A percentile compares a stretch with the other conserved stretches of the same genome.
Evolutionary conservation across 176 grass and related monocot genomes (phyloP).

Genomic region (Musa beccarii): DNA sequence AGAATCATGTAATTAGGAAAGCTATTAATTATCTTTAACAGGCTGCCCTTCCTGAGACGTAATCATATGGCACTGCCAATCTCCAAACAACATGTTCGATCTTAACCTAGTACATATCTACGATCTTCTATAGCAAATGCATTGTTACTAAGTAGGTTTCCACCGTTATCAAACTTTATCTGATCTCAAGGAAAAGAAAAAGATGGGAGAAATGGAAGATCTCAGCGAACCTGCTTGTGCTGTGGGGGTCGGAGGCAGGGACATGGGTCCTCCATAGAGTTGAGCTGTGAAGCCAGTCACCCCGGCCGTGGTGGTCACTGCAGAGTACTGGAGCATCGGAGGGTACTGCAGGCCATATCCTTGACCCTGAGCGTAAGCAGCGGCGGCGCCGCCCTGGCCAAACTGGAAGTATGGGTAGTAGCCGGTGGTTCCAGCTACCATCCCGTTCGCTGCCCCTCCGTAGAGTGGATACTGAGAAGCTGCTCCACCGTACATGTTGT

Average conservation of each 20-base stretch:
- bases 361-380: slow-evolving; percentile 1
- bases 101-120: too few species aligned
- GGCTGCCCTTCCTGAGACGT: too few species aligned
- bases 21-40: too few species aligned
- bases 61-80: too few species aligned
- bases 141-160: too few species aligned
- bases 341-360: slow-evolving; percentile 18
- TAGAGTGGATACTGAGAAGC: slow-evolving; percentile 15
- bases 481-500: slow-evolving; percentile 19
- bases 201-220: background rate
- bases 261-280: slow-evolving; percentile 13
- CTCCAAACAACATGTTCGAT: too few species aligned
- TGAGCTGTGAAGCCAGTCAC: slow-evolving; percentile 7
- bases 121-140: too few species aligned
- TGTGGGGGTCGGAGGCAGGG: background rate
- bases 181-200: too few species aligned
- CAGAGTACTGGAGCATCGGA: slow-evolving; percentile 17
- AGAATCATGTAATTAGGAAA: too few species aligned
- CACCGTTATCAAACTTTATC: too few species aligned
- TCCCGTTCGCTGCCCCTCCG: slow-evolving; percentile 12
- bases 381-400: background rate
- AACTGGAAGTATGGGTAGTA: slow-evolving; percentile 26
- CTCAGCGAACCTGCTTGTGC: slow-evolving; percentile 16
- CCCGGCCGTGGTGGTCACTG: background rate
- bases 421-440: background rate